A percentile compares a stretch with the other conserved stretches of the same genome.
phyloP scores from a whole-genome alignment of 306 rosid species.

The Abrus pulchellus region DNA sequence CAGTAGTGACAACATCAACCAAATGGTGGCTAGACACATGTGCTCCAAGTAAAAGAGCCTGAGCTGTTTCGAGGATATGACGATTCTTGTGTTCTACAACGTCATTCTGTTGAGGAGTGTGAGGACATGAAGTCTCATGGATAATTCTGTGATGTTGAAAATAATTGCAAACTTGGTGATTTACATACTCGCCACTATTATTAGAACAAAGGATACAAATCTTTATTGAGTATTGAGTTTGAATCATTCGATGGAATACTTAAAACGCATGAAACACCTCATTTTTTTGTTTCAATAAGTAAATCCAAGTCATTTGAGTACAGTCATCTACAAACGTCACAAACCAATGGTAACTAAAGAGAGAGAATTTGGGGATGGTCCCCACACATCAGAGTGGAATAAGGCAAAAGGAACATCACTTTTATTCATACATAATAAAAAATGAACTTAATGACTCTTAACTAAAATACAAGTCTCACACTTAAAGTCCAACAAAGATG shows the following conservation, averaged over 20 bases:
- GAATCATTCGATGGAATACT: constrained; percentile 3
- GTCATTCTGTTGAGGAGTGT: background rate
- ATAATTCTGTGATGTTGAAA: background rate
- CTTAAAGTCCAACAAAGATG: too few species aligned
- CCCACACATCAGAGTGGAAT: background rate
- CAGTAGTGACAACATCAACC: too few species aligned
- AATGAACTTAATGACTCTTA: background rate
- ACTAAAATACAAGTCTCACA: too few species aligned
- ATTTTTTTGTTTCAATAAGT: background rate
- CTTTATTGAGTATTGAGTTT: background rate
- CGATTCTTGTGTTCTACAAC: too few species aligned
- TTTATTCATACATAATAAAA: background rate
- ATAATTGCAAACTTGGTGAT: background rate
- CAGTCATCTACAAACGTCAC: background rate
- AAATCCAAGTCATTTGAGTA: background rate
- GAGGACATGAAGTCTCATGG: background rate
- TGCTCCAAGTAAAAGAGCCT: constrained; percentile 7
- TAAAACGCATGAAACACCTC: background rate
- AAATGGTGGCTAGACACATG: background rate
- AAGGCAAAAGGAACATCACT: background rate
- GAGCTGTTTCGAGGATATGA: background rate
- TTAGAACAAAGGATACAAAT: background rate
- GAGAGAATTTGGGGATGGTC: background rate
- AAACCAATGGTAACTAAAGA: background rate
- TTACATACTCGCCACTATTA: constrained; percentile 2